These are phyloP conservation scores for Lactifluus pinguis DNA, from an alignment of 768 basidiomycete species.

Conservation along the genomic window DNA sequence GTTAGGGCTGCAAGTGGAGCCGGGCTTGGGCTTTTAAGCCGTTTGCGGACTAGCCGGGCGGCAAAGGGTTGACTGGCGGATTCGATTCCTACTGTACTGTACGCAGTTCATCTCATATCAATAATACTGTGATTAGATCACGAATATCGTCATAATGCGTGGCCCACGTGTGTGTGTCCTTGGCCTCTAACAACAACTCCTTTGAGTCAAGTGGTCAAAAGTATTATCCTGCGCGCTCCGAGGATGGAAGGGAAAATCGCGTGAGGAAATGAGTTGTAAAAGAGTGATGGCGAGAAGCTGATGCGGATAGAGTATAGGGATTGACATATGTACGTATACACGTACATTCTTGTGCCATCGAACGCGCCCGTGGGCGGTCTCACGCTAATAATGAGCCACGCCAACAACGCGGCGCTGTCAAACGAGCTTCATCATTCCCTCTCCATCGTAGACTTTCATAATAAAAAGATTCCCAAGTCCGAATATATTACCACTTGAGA, in stretches of 20 bases:
- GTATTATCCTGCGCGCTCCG: background rate
- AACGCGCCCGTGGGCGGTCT: too few relatives aligned
- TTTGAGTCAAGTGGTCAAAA: too few relatives aligned
- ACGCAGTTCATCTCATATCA: background rate
- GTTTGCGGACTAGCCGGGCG: background rate
- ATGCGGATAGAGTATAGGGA: background rate
- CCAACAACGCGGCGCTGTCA: too few relatives aligned
- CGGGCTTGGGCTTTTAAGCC: background rate
- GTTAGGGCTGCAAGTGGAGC: background rate
- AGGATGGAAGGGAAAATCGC: constrained; percentile 6
- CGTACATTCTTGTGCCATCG: constrained; percentile 2
- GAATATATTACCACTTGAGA: background rate
- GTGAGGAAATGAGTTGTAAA: background rate
- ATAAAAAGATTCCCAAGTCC: too few relatives aligned
- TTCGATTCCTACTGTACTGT: background rate
- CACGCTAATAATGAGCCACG: too few relatives aligned
- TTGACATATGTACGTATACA: constrained; percentile 9
- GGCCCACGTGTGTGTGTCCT: too few relatives aligned
- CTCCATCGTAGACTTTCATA: too few relatives aligned
- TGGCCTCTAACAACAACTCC: too few relatives aligned
- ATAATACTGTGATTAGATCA: too few relatives aligned
- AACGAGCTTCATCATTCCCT: too few relatives aligned
- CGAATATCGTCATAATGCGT: too few relatives aligned
- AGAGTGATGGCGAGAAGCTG: background rate
- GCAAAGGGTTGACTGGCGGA: background rate